These are phyloP conservation scores for Fragaria iinumae DNA, from an alignment of 306 rosid genomes.

Conservation along the genomic window DNA sequence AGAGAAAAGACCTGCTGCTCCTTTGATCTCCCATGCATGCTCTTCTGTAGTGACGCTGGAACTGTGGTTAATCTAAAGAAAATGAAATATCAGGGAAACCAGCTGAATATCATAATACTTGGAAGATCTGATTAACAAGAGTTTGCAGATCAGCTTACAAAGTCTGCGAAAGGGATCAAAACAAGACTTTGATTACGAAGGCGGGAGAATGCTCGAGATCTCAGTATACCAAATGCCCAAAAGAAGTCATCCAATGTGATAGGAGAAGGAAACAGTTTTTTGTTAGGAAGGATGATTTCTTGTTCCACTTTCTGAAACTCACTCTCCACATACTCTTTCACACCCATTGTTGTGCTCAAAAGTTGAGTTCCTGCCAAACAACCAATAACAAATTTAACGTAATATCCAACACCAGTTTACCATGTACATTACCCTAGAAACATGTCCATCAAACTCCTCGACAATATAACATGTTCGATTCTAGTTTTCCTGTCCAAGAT, in stretches of 20 bases:
- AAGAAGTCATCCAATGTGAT: slow-evolving; percentile 86
- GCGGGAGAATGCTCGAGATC: slow-evolving; percentile 95
- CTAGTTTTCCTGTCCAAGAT: neutral
- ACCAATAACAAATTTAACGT: neutral
- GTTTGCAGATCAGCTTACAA: slow-evolving; percentile 44
- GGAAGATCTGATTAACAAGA: neutral
- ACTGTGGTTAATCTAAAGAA: slow-evolving; percentile 75
- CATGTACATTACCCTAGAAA: neutral
- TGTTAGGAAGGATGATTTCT: slow-evolving; percentile 71
- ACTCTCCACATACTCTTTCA: slow-evolving; percentile 75
- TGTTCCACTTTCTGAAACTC: slow-evolving; percentile 71
- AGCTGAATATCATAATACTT: neutral
- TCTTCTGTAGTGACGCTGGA: slow-evolving; percentile 68
- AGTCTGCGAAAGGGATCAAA: slow-evolving; percentile 78
- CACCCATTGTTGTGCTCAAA: slow-evolving; percentile 72
- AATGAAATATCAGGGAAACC: neutral
- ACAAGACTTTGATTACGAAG: slow-evolving; percentile 82
- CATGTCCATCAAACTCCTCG: neutral
- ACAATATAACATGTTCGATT: neutral
- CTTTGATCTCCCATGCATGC: slow-evolving; percentile 80
- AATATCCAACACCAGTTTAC: neutral
- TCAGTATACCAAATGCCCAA: slow-evolving; percentile 95
- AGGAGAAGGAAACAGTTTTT: slow-evolving; percentile 70
- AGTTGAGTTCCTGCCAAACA: slow-evolving; percentile 82
- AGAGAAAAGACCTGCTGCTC: slow-evolving; percentile 88